phyloP scores from a whole-genome alignment of 768 basidiomycete genomes.

The Rhizopogon sp. region DNA sequence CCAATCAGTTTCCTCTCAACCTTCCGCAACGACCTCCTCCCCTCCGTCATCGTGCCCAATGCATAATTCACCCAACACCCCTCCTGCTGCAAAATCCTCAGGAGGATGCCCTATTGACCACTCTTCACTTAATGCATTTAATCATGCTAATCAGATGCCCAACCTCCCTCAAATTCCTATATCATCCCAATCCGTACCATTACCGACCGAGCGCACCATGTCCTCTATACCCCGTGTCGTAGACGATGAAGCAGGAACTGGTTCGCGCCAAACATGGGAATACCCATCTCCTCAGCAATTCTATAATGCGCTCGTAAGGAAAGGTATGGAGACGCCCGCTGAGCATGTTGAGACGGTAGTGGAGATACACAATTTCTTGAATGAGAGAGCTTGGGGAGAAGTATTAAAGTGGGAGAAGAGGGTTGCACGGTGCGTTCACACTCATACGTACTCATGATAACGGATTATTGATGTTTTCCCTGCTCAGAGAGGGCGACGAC shows the following conservation, averaged over 20 bases:
- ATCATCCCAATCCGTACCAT: conserved; percentile 46
- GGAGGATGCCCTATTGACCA: conserved; percentile 66
- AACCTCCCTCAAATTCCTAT: conserved; percentile 61
- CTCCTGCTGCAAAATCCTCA: conserved; percentile 14
- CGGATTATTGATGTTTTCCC: conserved; percentile 1
- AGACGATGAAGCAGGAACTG: conserved; percentile 11
- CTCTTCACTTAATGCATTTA: conserved; percentile 33
- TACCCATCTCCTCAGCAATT: conserved; percentile 98
- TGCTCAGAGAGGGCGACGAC: conserved; percentile 44
- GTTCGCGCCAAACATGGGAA: conserved; percentile 60
- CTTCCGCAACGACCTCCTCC: conserved; percentile 5
- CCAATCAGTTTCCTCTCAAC: conserved; percentile 10
- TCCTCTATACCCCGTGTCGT: conserved; percentile 83
- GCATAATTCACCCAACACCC: conserved; percentile 8
- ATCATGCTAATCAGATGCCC: conserved; percentile 86
- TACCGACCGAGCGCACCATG: conserved; percentile 70
- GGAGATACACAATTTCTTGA: conserved; percentile 95
- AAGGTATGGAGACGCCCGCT: conserved; percentile 97
- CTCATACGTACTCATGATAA: not conserved
- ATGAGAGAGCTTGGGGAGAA: conserved; percentile 95
- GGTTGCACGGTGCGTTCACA: conserved; percentile 22
- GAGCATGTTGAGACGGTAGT: conserved; percentile 97
- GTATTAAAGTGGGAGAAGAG: conserved; percentile 90
- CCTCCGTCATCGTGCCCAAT: conserved; percentile 10
- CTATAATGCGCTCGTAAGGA: conserved; percentile 92